These are phyloP conservation scores for Solanum rostratum DNA, from an alignment of 257 asterid genomes.

Conservation along the genomic window DNA sequence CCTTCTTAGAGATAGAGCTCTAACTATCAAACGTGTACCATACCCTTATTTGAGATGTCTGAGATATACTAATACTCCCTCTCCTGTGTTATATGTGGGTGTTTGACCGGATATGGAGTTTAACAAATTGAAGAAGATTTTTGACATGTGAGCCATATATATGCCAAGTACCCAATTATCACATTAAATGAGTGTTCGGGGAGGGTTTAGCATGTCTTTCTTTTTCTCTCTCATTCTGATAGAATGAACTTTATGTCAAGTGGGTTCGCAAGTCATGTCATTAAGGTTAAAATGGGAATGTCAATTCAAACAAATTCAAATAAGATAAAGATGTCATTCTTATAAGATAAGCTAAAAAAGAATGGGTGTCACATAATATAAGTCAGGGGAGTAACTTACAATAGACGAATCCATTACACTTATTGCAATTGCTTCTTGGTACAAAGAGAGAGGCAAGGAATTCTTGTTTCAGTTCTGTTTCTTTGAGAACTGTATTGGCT, in stretches of 20 bases:
- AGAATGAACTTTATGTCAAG: neutral
- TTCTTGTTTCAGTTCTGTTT: neutral
- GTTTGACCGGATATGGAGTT: neutral
- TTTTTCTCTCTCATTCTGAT: neutral
- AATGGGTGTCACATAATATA: neutral
- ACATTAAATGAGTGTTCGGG: neutral
- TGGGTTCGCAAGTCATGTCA: neutral
- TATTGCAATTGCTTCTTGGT: neutral
- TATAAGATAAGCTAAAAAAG: neutral
- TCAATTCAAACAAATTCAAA: neutral
- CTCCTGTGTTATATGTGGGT: neutral
- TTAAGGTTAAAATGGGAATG: neutral
- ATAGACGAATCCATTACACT: neutral
- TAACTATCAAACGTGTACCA: neutral
- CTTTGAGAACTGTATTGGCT: neutral
- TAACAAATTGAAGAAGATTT: neutral
- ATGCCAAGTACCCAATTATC: neutral
- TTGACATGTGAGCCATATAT: neutral
- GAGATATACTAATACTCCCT: neutral
- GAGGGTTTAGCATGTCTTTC: neutral
- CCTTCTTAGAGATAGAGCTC: neutral
- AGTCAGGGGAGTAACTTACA: neutral
- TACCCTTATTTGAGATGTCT: neutral
- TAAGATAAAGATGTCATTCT: neutral
- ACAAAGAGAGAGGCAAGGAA: neutral